Base-by-base conservation (phyloP, 768 basidiomycete genomes). In the Agaricus subrufescens region DNA sequence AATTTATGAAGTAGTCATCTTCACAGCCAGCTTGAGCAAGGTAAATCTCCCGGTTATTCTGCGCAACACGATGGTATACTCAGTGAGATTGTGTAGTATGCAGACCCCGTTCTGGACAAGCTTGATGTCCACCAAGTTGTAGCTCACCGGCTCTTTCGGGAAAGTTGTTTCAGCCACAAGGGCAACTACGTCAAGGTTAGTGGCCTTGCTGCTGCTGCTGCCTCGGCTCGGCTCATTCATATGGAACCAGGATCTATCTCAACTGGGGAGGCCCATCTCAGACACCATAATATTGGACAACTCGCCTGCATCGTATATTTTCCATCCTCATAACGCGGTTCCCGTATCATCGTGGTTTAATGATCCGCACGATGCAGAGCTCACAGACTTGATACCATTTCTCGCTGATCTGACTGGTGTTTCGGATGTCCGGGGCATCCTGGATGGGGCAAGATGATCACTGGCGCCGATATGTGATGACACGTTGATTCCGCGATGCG, bases 301-400 rank as follows among this genome's bases (percentile, higher is more conserved):
- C 70, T 98, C 96, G 37, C 97, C 97, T 11, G 97, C 97, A 15
- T 97, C 93, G 12, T 99, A 98, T 73, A 96, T 98, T 59, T 99
- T 98, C 81, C 96, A 99, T 67, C 94, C 94, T 7, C 92, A 97
- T 75, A 98, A 98, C 69, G 97, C 97, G 31, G 96, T 98, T 3
- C 97, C 97, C 23, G 95, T 99, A 59, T 97, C 96, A 50, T 94
- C 92, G 51, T 99, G 97, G 97, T 99, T 99, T 77, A 98, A 98
- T 73, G 94, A 94, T 73, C 95, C 95, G 19, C 96, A 98, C 65
- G 96, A 98, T 67, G 95, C 94, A 45, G 96, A 98, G 72, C 82
- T 99, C 56, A 97, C 93, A 44, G 96, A 98, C 73, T 77, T 98
- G 52, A 85, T 94, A 62, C 93, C 94, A 43, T 98, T 99, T 80